Base-by-base conservation (phyloP, 352 stramenopile genomes). In the Pilasporangium apinafurcum region DNA sequence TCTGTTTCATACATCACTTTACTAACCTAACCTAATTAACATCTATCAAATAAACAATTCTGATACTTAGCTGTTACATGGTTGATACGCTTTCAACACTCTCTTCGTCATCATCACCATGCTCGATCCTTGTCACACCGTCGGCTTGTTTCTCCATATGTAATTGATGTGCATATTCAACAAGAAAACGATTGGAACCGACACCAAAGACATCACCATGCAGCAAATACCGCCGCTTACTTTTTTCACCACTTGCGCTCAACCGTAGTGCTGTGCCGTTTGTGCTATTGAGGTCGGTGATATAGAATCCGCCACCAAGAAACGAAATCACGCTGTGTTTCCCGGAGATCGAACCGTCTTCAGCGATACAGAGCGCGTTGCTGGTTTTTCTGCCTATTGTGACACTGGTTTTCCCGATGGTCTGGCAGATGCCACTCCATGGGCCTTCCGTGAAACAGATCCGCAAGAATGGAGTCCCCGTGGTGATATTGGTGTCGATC, bases 201-300 rank as follows among this genome's bases (percentile, higher is more conserved):
- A 93, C 69, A 13, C 81, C 78, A 57, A 93, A 93, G 17, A 91
- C 65, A 48, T 93, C 81, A 17, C 74, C 72, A 35, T 93, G 78
- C 28, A 84, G 42, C 22, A 93, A 51, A 38, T 81, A 91, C 20
- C 65, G 54, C 2, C 73, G 53, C 38, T 57, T 56, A 24, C 76
- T 89, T 39, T 78, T 70, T 22, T 76, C 64, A 12, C 71, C 74
- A 35, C 64, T 78, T 8, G 73, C 51, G 40, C 81, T 89, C 29
- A 91, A 60, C 2, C 81, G 70, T 9, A 93, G 45, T 7, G 78
- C 81, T 24, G 78, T 91, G 47, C 81, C 81, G 42, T 93, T 93
- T 22, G 81, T 93, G 39, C 78, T 91, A 36, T 73, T 56, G 22
- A 93, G 58, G 38, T 93, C 81, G 13, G 78, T 93, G 38, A 93